Conservation (phyloP, 129 eudicot species). For the Arctium minus region DNA sequence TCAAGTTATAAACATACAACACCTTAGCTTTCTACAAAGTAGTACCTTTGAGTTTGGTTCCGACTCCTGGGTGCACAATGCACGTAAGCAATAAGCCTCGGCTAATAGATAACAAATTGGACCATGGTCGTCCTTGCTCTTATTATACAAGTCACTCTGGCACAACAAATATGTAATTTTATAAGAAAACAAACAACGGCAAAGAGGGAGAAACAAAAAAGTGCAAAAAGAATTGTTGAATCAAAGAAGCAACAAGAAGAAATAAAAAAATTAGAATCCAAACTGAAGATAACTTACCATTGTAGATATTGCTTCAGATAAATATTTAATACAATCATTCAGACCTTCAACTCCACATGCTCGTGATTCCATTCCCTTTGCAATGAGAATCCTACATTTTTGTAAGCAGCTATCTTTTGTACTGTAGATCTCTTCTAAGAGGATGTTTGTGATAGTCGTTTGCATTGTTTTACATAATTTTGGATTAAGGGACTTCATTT, state of each 20-base stretch:
- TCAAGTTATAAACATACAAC: background rate
- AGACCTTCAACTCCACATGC: conserved; percentile 59
- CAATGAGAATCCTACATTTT: conserved; percentile 60
- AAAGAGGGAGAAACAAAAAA: background rate
- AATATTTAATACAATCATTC: conserved; percentile 47
- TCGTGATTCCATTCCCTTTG: conserved; percentile 59
- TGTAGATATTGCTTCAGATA: conserved; percentile 61
- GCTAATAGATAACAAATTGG: conserved; percentile 50
- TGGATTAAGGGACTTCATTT: conserved; percentile 46
- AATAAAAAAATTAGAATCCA: background rate
- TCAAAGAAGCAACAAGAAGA: background rate
- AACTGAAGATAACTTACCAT: conserved; percentile 47
- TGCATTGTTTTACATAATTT: conserved; percentile 52
- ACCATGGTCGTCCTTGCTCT: conserved; percentile 17
- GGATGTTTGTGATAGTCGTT: conserved; percentile 44
- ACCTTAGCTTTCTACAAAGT: conserved; percentile 43
- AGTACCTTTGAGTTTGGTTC: conserved; percentile 67
- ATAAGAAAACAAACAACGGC: background rate
- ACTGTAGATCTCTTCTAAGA: conserved; percentile 53
- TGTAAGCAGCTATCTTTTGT: conserved; percentile 46
- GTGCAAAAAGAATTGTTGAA: background rate
- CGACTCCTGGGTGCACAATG: conserved; percentile 58
- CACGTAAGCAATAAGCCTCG: conserved; percentile 67
- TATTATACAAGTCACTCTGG: conserved; percentile 42
- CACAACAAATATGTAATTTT: conserved; percentile 19